Evolutionary conservation across 2,329 filamentous ascomycete species (phyloP).

Genomic region (Colletotrichum eleusines): DNA sequence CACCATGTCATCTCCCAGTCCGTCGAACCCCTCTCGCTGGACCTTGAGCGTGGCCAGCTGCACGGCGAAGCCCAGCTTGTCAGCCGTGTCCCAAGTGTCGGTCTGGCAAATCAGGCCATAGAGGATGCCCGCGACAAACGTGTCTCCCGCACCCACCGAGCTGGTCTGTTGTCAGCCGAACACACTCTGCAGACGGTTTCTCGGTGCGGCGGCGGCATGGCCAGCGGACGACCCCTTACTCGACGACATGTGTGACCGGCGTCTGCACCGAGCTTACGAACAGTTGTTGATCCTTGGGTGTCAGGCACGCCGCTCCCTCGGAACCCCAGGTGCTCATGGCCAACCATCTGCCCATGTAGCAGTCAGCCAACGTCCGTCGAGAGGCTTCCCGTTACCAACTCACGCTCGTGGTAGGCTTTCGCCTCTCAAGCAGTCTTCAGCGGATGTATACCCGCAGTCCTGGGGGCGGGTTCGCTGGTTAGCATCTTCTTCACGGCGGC

Average conservation of each 20-base stretch:
- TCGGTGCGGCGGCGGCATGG: not conserved
- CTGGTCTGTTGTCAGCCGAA: constrained; percentile 54
- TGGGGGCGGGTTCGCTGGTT: constrained; percentile 35
- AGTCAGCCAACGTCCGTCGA: constrained; percentile 21
- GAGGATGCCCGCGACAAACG: constrained; percentile 79
- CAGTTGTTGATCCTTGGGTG: constrained; percentile 51
- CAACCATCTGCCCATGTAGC: constrained; percentile 53
- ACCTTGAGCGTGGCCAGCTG: constrained; percentile 77
- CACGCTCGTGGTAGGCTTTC: constrained; percentile 61
- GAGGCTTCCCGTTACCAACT: constrained; percentile 43
- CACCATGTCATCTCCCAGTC: constrained; percentile 55
- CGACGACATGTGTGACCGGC: constrained; percentile 60
- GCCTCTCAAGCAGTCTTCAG: constrained; percentile 63
- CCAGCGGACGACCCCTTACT: constrained; percentile 62
- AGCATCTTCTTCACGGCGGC: constrained; percentile 2
- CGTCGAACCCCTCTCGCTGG: constrained; percentile 72
- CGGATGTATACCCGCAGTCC: constrained; percentile 53
- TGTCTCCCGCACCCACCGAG: constrained; percentile 80
- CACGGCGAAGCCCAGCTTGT: constrained; percentile 71
- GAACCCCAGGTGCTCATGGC: constrained; percentile 72
- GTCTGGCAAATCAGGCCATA: constrained; percentile 68
- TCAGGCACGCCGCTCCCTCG: constrained; percentile 58
- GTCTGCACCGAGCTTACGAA: constrained; percentile 58
- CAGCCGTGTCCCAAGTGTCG: constrained; percentile 60
- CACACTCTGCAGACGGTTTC: not conserved